Evolutionary conservation across 176 grass and related monocot species (phyloP).

Genomic region (bread wheat (Triticum aestivum)): DNA sequence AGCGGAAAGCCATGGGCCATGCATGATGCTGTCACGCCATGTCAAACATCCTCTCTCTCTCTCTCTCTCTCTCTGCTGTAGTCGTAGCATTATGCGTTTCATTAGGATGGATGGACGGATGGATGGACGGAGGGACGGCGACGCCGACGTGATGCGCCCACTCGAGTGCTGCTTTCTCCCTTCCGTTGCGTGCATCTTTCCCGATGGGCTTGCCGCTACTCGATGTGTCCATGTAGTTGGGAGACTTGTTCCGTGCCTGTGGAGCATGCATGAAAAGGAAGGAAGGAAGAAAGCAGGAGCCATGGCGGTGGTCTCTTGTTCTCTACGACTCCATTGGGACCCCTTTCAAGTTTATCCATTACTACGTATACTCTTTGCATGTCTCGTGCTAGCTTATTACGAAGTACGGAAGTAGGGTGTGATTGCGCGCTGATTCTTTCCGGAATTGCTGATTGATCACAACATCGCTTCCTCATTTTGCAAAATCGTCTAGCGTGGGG

Average conservation of each 20-base stretch:
- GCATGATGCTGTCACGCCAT: constrained; percentile 28
- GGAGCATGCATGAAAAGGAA: not conserved
- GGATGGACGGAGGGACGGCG: not conserved
- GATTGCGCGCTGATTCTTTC: not conserved
- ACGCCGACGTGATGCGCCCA: constrained; percentile 14
- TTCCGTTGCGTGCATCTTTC: not conserved
- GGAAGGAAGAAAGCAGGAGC: not conserved
- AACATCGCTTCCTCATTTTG: not conserved
- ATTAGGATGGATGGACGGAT: no score
- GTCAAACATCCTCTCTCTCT: not conserved
- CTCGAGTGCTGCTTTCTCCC: constrained; percentile 25
- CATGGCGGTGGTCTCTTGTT: not conserved
- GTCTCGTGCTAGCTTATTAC: not conserved
- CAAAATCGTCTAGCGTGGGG: not conserved
- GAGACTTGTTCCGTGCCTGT: not conserved
- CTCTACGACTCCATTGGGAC: not conserved
- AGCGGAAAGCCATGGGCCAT: constrained; percentile 25
- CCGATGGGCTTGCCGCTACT: not conserved
- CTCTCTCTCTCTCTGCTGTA: not conserved
- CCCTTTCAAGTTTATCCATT: not conserved
- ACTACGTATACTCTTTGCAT: not conserved
- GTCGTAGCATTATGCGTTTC: no score
- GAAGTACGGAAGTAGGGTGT: not conserved
- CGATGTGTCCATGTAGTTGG: not conserved
- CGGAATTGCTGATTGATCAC: not conserved